These are phyloP conservation scores for Crataegus laevigata DNA, from an alignment of 306 rosid genomes.

Conservation along the genomic window DNA sequence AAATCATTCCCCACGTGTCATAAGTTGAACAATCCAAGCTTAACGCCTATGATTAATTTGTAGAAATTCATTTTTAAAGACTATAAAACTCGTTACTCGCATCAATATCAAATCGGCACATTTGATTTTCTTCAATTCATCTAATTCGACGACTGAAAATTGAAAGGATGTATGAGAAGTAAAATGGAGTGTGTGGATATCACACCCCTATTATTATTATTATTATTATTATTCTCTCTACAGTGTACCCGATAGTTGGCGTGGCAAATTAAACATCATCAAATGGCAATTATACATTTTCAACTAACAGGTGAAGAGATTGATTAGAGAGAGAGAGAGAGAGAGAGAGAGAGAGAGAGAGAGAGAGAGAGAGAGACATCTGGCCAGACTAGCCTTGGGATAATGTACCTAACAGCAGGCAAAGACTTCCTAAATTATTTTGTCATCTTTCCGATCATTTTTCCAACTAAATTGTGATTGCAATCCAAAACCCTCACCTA, in stretches of 20 bases:
- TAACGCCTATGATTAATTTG: too few species aligned
- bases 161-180: too few species aligned
- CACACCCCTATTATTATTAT: too few species aligned
- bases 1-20: too few species aligned
- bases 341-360: not conserved
- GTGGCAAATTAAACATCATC: slow-evolving; percentile 16
- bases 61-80: too few species aligned
- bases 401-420: not conserved
- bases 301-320: not conserved
- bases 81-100: too few species aligned
- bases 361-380: not conserved
- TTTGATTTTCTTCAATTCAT: too few species aligned
- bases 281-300: not conserved
- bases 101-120: too few species aligned
- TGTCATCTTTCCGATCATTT: not conserved
- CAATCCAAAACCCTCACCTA: slow-evolving; percentile 2
- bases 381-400: not conserved
- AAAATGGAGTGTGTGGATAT: too few species aligned
- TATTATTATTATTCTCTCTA: not conserved
- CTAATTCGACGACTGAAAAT: too few species aligned
- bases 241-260: not conserved
- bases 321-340: not conserved
- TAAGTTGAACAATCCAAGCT: too few species aligned
- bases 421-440: not conserved
- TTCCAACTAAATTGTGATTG: slow-evolving; percentile 14